Evolutionary conservation across 805 yeast genomes (phyloP).

Genomic region (Pichia membranifaciens): DNA sequence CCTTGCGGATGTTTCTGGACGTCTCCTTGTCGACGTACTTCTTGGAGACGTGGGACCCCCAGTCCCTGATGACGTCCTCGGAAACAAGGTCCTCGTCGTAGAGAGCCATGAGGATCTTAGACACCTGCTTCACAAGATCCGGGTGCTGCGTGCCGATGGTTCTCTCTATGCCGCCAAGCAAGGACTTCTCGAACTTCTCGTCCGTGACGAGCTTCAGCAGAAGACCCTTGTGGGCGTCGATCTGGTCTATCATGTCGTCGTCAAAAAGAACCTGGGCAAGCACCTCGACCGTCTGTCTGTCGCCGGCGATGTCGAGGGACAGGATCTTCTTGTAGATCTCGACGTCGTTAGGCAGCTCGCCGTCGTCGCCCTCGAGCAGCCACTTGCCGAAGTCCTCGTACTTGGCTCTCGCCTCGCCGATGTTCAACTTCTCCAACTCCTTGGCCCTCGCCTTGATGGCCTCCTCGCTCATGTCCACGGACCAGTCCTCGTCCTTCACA

Average conservation of each 20-base stretch:
- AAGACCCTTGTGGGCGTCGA: slow-evolving; percentile 75
- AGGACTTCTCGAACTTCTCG: slow-evolving; percentile 73
- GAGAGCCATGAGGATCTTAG: slow-evolving; percentile 73
- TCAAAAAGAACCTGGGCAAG: slow-evolving; percentile 86
- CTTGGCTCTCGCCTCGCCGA: slow-evolving; percentile 38
- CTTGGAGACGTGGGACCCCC: slow-evolving; percentile 91
- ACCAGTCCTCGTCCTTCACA: slow-evolving; percentile 91
- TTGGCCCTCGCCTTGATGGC: slow-evolving; percentile 89
- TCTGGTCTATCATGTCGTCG: slow-evolving; percentile 66
- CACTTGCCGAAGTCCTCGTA: slow-evolving; percentile 86
- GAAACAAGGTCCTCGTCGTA: slow-evolving; percentile 80
- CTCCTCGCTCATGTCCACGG: slow-evolving; percentile 94
- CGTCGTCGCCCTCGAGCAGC: slow-evolving; percentile 48
- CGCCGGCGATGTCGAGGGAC: slow-evolving; percentile 66
- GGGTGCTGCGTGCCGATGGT: slow-evolving; percentile 78
- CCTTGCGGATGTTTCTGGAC: slow-evolving; percentile 89
- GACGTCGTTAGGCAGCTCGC: slow-evolving; percentile 66
- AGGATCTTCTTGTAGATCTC: slow-evolving; percentile 88
- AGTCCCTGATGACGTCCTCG: slow-evolving; percentile 72
- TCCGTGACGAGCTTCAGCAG: slow-evolving; percentile 68
- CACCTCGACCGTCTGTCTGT: slow-evolving; percentile 79
- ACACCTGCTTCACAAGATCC: slow-evolving; percentile 58
- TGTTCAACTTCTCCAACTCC: slow-evolving; percentile 65
- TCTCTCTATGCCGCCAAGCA: slow-evolving; percentile 95
- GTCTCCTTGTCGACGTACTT: slow-evolving; percentile 89